A percentile compares a stretch with the other conserved stretches of the same genome.
phyloP scores from a whole-genome alignment of 371 early-diverging fungal genomes.

The Mortierella sp. region DNA sequence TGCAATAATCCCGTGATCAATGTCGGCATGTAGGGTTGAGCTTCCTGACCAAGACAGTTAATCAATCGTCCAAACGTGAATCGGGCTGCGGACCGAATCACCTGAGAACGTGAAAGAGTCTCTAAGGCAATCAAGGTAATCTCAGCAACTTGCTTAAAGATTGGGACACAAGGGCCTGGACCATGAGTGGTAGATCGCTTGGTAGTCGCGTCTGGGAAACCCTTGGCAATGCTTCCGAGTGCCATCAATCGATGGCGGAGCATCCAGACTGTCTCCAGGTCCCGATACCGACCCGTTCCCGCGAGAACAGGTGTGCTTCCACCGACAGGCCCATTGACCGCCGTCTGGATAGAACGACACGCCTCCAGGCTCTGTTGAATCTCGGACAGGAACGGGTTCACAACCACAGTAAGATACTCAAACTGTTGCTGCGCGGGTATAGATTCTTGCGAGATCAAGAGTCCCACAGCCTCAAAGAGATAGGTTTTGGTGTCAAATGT shows the following conservation, averaged over 20 bases:
- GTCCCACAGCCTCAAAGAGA: slow-evolving; percentile 92
- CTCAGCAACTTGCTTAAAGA: slow-evolving; percentile 87
- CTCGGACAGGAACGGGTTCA: slow-evolving; percentile 83
- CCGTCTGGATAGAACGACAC: slow-evolving; percentile 46
- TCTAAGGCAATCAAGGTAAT: slow-evolving; percentile 82
- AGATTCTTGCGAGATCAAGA: slow-evolving; percentile 82
- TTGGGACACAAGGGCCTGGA: slow-evolving; percentile 62
- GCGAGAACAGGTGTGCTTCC: slow-evolving; percentile 29
- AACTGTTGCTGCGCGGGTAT: slow-evolving; percentile 77
- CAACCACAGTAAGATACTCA: slow-evolving; percentile 71
- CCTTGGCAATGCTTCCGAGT: slow-evolving; percentile 88
- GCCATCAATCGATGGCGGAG: slow-evolving; percentile 89
- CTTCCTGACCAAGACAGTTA: slow-evolving; percentile 84
- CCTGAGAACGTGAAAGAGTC: slow-evolving; percentile 68
- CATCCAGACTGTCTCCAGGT: slow-evolving; percentile 72
- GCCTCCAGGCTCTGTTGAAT: slow-evolving; percentile 63
- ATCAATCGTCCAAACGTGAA: slow-evolving; percentile 90
- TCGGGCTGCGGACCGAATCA: slow-evolving; percentile 87
- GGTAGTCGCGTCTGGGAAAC: slow-evolving; percentile 76
- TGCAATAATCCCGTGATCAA: slow-evolving; percentile 83
- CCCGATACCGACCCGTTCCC: slow-evolving; percentile 59
- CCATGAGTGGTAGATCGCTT: slow-evolving; percentile 38
- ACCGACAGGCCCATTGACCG: slow-evolving; percentile 29
- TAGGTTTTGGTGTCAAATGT: slow-evolving; percentile 88
- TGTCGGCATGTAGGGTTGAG: slow-evolving; percentile 83